Evolutionary conservation across 495 filamentous ascomycete genomes (phyloP).

Genomic region (Letharia columbiana): DNA sequence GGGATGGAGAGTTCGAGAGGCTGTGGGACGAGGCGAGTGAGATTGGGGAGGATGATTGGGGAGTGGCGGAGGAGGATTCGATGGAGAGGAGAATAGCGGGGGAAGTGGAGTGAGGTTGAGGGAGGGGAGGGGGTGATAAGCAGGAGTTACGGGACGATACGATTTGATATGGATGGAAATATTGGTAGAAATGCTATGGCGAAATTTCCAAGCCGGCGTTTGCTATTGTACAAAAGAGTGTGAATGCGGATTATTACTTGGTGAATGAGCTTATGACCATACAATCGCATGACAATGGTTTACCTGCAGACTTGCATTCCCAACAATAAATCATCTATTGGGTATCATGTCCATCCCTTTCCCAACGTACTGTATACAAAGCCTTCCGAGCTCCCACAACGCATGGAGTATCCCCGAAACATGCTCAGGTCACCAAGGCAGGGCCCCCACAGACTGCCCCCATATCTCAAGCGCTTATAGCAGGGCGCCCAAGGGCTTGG

Average conservation of each 20-base stretch:
- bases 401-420: neutral
- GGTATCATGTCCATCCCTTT: neutral
- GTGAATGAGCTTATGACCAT: neutral
- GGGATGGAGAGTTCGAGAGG: conserved; percentile 56
- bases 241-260: neutral
- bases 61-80: conserved; percentile 63
- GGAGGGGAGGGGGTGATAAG: neutral
- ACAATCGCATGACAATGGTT: too few relatives aligned
- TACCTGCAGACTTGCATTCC: neutral
- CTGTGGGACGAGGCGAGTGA: conserved; percentile 76
- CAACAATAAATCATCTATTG: neutral
- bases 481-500: neutral
- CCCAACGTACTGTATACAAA: neutral
- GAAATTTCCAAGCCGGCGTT: neutral
- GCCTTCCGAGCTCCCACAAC: neutral
- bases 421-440: neutral
- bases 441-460: neutral
- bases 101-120: conserved; percentile 11
- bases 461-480: neutral
- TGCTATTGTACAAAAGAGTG: neutral
- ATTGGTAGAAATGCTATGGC: neutral
- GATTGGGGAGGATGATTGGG: conserved; percentile 72
- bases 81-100: conserved; percentile 44
- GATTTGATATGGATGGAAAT: neutral
- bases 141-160: neutral